Evolutionary conservation across 768 basidiomycete species (phyloP).

Genomic region (Tricholoma sp.): DNA sequence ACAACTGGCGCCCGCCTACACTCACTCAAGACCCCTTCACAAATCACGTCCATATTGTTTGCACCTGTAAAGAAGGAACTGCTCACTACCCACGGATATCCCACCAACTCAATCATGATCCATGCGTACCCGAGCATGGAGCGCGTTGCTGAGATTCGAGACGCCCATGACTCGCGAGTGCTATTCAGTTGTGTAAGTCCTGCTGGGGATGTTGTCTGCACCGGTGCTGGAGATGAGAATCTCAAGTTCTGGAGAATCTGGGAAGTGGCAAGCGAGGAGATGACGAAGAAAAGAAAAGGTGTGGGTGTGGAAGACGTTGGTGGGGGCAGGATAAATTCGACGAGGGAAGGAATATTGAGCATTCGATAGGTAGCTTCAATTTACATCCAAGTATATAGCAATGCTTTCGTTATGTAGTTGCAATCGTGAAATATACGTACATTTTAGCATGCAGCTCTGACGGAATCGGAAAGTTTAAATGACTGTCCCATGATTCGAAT

Average conservation of each 20-base stretch:
- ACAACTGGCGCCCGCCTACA: slow-evolving; percentile 91
- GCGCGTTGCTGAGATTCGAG: slow-evolving; percentile 77
- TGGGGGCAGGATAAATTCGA: slow-evolving; percentile 39
- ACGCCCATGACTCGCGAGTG: slow-evolving; percentile 91
- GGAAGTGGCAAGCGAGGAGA: slow-evolving; percentile 47
- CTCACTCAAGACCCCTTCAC: slow-evolving; percentile 80
- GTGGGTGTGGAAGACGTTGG: slow-evolving; percentile 30
- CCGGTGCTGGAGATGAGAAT: slow-evolving; percentile 93
- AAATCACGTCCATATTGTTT: slow-evolving; percentile 90
- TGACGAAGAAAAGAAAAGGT: slow-evolving; percentile 48
- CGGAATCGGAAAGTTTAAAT: too few species aligned
- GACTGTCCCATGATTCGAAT: too few species aligned
- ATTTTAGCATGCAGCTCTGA: background rate
- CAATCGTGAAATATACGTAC: background rate
- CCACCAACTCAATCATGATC: slow-evolving; percentile 77
- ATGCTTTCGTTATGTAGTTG: slow-evolving; percentile 1
- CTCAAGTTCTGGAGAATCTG: slow-evolving; percentile 94
- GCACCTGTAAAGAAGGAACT: slow-evolving; percentile 86
- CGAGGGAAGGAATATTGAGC: slow-evolving; percentile 43
- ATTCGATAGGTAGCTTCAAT: slow-evolving; percentile 26
- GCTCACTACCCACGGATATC: slow-evolving; percentile 91
- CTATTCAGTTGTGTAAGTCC: slow-evolving; percentile 83
- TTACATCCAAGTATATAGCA: background rate
- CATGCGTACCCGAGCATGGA: slow-evolving; percentile 84
- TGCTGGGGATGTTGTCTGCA: slow-evolving; percentile 86